Evolutionary conservation across 2,329 filamentous ascomycete species (phyloP), one percentile per base, ranked within the genome.

Genomic region (Beauveria australis): DNA sequence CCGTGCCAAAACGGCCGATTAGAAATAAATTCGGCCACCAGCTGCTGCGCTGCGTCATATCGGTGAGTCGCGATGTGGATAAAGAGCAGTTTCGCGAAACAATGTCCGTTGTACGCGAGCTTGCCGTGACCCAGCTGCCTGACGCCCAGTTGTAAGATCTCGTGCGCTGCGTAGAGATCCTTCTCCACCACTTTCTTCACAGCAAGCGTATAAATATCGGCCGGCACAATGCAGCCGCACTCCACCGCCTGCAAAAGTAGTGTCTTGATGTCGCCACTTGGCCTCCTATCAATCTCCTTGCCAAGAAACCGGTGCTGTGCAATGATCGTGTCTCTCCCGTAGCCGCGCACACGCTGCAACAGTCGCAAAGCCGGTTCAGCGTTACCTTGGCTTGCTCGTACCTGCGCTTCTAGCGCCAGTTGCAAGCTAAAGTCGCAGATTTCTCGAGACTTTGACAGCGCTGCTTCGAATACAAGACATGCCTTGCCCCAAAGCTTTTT

Each of bases 61-160:
- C 63, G 66, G n/a, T 63, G 66, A 44, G 68, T 66, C 2, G 69
- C 70, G 1, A 70, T 73, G 63, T 73, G 73, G 5, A 70, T 66
- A 57, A 68, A 69, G 26, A 77, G 62, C 19, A 77, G 67, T 44
- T 70, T 74, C 33, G 69, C 62, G 65, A 77, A 77, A 62, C 75
- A 76, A 65, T 69, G 68, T 51, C 71, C 66, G 63, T 66, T 74
- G 65, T 75, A 77, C 43, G 71, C 66, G 30, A 73, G 63, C 44
- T 73, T 67, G 14, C 72, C 71, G 22, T 68, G 63, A 43, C 74
- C 75, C 53, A 76, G 75, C 61, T 72, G 66, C 10, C 68, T 64
- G 19, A 74, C 74, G 4, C 74, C 74, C n/a, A 70, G 51, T 41
- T 72, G 65, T 53, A 74, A 75, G 53, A 77, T 65, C 5, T 63